Base-by-base conservation (phyloP, 805 yeast species). In the Cyberlindnera subsufficiens region DNA sequence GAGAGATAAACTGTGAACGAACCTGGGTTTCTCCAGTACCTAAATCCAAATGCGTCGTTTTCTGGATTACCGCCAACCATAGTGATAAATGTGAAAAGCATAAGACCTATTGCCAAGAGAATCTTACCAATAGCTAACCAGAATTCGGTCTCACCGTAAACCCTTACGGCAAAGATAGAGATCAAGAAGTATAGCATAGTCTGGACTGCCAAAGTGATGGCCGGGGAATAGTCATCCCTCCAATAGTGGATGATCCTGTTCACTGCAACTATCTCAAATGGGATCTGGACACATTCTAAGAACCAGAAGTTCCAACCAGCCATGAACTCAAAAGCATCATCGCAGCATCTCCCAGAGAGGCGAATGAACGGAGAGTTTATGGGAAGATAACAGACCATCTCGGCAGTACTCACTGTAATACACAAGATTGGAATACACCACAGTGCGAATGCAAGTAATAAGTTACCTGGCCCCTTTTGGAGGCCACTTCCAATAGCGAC, bases 61-160 rank as follows among this genome's bases (percentile, higher is more conserved):
- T 68, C 60, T 1, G 95, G 95, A 59, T 86, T 87, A 22, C 95
- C 96, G 27, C 96, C 96, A 31, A 83, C 77, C 95, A 86, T 87
- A 6, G 89, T 80, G 42, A 86, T 59, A 52, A 87, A 82, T 2
- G 93, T 85, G 61, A 83, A 87, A 22, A 82, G 54, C 45, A 87
- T 73, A 37, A 87, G 67, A 2, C 93, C 95, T n/a, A 81, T 59
- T 13, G 90, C 88, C 38, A 87, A 67, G 5, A 86, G 49, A 43
- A 87, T 76, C 56, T 87, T 87, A 38, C 86, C 82, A 25, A 86
- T 68, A 1, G 90, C 77, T 17, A 86, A 65, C 82, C 84, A 80
- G 56, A 86, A 88, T 61, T 87, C 96, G 19, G 80, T 70, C 58
- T 87, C 96, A 29, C 96, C 96, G 53, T 82, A 87, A 47, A 74